These are phyloP conservation scores for Immersiella caudata DNA, from an alignment of 495 filamentous ascomycete genomes.

Conservation along the genomic window DNA sequence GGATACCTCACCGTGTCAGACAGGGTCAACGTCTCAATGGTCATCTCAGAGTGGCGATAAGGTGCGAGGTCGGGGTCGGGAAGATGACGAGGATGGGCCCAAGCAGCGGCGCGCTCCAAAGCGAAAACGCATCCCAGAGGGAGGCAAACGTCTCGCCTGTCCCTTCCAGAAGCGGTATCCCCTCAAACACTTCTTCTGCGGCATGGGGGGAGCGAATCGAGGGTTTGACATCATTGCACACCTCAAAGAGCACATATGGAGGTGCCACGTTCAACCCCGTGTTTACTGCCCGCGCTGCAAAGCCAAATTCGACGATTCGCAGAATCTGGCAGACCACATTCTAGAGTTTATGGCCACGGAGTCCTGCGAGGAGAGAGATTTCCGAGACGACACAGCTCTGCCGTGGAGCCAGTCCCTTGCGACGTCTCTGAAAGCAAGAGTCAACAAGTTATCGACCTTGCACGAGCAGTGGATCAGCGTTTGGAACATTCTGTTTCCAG, in stretches of 20 bases:
- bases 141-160: background rate
- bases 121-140: conserved; percentile 2
- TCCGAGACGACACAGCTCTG: conserved; percentile 4
- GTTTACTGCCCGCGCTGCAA: conserved; percentile 2
- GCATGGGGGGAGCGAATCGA: background rate
- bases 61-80: background rate
- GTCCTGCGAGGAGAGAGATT: conserved; percentile 3
- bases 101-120: background rate
- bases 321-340: conserved; percentile 2
- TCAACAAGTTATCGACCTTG: background rate
- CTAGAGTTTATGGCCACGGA: no score
- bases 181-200: conserved; percentile 11
- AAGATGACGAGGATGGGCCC: conserved; percentile 7
- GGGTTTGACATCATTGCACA: background rate
- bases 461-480: conserved; percentile 8
- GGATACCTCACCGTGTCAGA: background rate
- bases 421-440: background rate
- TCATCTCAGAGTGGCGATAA: background rate
- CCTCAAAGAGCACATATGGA: background rate
- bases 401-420: background rate
- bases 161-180: conserved; percentile 5
- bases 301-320: background rate
- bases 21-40: background rate
- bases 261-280: background rate
- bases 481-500: conserved; percentile 6